These are phyloP conservation scores for Tremellales sp. DNA, from an alignment of 1,284 basidiomycete genomes.

Conservation along the genomic window DNA sequence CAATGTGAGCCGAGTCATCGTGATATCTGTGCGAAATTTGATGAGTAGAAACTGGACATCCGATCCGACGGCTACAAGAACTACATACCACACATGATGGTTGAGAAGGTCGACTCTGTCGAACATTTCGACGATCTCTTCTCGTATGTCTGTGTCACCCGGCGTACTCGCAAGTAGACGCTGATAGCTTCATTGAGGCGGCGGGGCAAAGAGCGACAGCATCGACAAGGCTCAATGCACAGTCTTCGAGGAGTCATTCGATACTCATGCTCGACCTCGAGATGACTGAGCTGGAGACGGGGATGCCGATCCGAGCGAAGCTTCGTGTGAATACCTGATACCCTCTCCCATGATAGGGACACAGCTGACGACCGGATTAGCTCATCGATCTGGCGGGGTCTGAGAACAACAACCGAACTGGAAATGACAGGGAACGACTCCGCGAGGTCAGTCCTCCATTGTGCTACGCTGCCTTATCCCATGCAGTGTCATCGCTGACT, in stretches of 20 bases:
- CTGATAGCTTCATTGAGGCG: constrained; percentile 52
- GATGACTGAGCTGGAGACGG: constrained; percentile 7
- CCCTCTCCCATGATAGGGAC: not conserved
- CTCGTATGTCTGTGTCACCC: constrained; percentile 52
- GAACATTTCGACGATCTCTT: constrained; percentile 65
- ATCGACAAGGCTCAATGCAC: constrained; percentile 71
- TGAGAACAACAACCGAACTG: constrained; percentile 81
- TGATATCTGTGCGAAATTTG: constrained; percentile 2
- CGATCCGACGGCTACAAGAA: constrained; percentile 71
- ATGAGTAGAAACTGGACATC: constrained; percentile 71
- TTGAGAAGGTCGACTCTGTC: constrained; percentile 52
- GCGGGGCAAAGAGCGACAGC: constrained; percentile 71
- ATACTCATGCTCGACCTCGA: constrained; percentile 65
- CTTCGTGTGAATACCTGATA: constrained; percentile 56
- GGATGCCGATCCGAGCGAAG: constrained; percentile 61
- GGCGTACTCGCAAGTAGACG: not conserved
- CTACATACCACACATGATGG: constrained; percentile 68
- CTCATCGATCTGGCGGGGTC: constrained; percentile 80
- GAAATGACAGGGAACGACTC: constrained; percentile 74
- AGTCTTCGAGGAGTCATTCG: constrained; percentile 77
- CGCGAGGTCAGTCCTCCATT: constrained; percentile 38
- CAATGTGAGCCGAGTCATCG: not conserved
- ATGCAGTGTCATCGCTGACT: not conserved
- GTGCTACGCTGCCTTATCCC: too few relatives aligned
- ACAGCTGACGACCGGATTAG: constrained; percentile 6